These are phyloP conservation scores for Saccharomycopsis hybrid DNA, from an alignment of 1,139 yeast genomes.

Conservation along the genomic window DNA sequence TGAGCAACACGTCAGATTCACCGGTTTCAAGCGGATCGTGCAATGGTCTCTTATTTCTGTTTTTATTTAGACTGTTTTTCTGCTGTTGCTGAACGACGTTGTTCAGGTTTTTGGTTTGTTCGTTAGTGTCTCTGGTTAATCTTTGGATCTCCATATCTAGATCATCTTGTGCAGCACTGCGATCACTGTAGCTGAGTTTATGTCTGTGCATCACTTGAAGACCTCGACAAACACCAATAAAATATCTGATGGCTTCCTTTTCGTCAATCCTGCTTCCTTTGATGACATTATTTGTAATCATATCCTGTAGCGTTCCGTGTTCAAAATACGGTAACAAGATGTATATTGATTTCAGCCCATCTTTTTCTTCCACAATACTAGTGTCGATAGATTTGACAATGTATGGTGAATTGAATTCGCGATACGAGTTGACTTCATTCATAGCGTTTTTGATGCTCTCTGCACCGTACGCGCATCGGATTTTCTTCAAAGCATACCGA, in stretches of 20 bases:
- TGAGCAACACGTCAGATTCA: constrained; percentile 23
- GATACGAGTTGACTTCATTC: constrained; percentile 71
- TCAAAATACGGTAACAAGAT: constrained; percentile 74
- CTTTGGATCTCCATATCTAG: constrained; percentile 10
- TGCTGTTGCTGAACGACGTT: too few species aligned
- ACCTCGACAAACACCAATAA: constrained; percentile 70
- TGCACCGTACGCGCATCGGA: constrained; percentile 81
- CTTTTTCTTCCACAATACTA: constrained; percentile 60
- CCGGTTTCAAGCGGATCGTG: constrained; percentile 5
- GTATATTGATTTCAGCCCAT: constrained; percentile 74
- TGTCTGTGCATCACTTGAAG: constrained; percentile 70
- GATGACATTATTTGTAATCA: constrained; percentile 57
- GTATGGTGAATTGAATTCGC: constrained; percentile 60
- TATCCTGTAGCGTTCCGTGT: constrained; percentile 71
- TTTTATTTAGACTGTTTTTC: too few species aligned
- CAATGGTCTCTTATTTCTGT: background rate
- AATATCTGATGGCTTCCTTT: constrained; percentile 51
- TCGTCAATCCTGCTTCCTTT: constrained; percentile 50
- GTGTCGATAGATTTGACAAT: constrained; percentile 69
- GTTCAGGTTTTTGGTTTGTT: too few species aligned
- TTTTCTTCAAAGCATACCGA: constrained; percentile 72
- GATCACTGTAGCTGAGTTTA: constrained; percentile 26
- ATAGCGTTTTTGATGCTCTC: constrained; percentile 68
- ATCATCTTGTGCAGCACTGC: background rate
- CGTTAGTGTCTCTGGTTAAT: constrained; percentile 27